Evolutionary conservation across 106 monocot species (phyloP).

Genomic region (Vanilla planifolia): DNA sequence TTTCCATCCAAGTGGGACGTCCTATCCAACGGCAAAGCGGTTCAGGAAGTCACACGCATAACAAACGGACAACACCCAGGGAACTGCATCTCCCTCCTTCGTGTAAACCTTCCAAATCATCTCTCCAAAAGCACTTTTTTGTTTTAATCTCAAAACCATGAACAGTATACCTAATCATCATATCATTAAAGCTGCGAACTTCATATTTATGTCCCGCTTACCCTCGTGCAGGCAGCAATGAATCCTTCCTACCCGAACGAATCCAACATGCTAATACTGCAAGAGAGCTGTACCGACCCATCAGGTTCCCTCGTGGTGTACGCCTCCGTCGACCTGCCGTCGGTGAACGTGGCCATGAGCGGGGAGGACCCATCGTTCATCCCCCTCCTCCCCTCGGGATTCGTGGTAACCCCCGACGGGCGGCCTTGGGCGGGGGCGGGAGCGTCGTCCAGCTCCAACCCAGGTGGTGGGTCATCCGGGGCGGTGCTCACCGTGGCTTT

Average conservation of each 20-base stretch:
- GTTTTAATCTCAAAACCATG: too few species aligned
- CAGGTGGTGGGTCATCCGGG: constrained; percentile 20
- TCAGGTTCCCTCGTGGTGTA: constrained; percentile 73
- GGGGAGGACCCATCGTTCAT: constrained; percentile 65
- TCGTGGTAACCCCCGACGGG: constrained; percentile 68
- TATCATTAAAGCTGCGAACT: too few species aligned
- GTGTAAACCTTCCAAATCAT: constrained; percentile 36
- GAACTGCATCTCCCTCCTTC: constrained; percentile 79
- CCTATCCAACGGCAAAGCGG: constrained; percentile 65
- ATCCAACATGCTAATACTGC: constrained; percentile 76
- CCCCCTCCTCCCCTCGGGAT: constrained; percentile 78
- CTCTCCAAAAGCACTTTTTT: too few species aligned
- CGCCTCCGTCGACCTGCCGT: constrained; percentile 52
- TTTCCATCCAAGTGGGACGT: constrained; percentile 69
- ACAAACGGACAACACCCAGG: constrained; percentile 61
- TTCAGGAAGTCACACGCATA: constrained; percentile 76
- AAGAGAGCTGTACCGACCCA: constrained; percentile 83
- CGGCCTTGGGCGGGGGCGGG: constrained; percentile 6
- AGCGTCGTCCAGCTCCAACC: constrained; percentile 50
- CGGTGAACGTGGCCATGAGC: constrained; percentile 72
- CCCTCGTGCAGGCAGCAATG: constrained; percentile 6
- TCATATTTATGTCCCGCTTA: too few species aligned
- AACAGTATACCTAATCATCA: too few species aligned
- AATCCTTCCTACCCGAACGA: constrained; percentile 31
- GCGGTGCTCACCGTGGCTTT: constrained; percentile 70